Evolutionary conservation across 306 rosid species (phyloP).

Genomic region (Citrullus amarus): DNA sequence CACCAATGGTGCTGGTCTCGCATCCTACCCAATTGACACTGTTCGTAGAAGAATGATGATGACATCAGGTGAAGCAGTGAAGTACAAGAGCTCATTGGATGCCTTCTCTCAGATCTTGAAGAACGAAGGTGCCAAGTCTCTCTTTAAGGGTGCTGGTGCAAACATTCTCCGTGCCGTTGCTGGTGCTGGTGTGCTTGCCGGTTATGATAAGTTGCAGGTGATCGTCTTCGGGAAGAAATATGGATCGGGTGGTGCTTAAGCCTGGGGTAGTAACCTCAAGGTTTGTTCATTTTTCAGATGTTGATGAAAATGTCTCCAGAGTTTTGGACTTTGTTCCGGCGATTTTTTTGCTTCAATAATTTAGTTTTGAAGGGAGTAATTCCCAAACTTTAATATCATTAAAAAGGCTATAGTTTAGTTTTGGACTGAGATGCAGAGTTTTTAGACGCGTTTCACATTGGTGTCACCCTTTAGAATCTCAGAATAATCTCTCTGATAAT

Average conservation of each 20-base stretch:
- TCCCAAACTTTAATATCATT: constrained; percentile 25
- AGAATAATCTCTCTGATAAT: too few relatives aligned
- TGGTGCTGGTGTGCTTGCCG: constrained; percentile 91
- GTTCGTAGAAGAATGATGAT: constrained; percentile 96
- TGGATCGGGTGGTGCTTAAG: constrained; percentile 69
- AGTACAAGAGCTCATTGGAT: constrained; percentile 63
- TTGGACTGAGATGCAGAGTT: neutral
- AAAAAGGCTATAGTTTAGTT: neutral
- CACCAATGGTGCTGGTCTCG: constrained; percentile 78
- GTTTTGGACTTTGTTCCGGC: constrained; percentile 7
- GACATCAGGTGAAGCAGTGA: constrained; percentile 94
- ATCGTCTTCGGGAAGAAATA: constrained; percentile 76
- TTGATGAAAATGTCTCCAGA: constrained; percentile 55
- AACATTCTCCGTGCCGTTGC: constrained; percentile 88
- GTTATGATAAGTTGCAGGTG: constrained; percentile 79
- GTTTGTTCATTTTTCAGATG: constrained; percentile 37
- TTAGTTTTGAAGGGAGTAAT: constrained; percentile 40
- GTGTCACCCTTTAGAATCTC: too few relatives aligned
- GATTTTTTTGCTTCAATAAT: constrained; percentile 52
- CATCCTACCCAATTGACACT: constrained; percentile 76
- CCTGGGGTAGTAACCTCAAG: neutral
- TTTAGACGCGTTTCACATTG: neutral
- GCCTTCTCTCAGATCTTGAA: constrained; percentile 58
- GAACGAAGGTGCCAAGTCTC: constrained; percentile 74
- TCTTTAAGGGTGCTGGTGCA: constrained; percentile 93